Evolutionary conservation across 75 land plant genomes (phyloP).

Genomic region (Isoetes taiwanensis): DNA sequence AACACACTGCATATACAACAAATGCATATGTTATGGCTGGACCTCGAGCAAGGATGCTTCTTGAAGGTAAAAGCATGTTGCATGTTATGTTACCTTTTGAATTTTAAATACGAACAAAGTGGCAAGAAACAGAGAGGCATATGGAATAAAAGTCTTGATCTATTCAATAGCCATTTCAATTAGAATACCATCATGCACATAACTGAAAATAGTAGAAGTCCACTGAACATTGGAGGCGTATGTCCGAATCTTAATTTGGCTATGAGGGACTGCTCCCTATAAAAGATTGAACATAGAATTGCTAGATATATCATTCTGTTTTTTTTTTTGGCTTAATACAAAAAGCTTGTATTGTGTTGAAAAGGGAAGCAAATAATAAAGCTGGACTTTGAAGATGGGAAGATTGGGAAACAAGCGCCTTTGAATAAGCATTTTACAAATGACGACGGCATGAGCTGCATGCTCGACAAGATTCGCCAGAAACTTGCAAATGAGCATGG

Average conservation of each 20-base stretch:
- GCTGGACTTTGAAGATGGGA: slow-evolving; percentile 34
- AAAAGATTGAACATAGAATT: background rate
- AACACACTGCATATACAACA: slow-evolving; percentile 96
- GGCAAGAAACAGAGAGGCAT: too few species aligned
- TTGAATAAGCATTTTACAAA: background rate
- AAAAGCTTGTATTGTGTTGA: background rate
- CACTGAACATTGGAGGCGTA: background rate
- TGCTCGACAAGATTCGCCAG: slow-evolving; percentile 67
- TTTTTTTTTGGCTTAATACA: background rate
- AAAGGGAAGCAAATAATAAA: slow-evolving; percentile 47
- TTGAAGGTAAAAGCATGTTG: slow-evolving; percentile 37
- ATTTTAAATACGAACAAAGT: too few species aligned
- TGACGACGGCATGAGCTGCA: slow-evolving; percentile 37
- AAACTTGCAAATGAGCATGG: slow-evolving; percentile 53
- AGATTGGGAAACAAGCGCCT: slow-evolving; percentile 13
- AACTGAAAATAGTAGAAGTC: background rate
- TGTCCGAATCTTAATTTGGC: background rate
- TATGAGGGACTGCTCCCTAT: background rate
- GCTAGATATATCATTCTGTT: background rate
- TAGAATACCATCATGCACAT: background rate
- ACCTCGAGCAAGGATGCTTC: slow-evolving; percentile 35
- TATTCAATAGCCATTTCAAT: background rate
- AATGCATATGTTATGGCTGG: slow-evolving; percentile 84
- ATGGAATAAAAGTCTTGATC: background rate
- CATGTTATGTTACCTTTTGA: background rate